Base-by-base conservation (phyloP, 257 asterid genomes). In the Solanum pinnatisectum region DNA sequence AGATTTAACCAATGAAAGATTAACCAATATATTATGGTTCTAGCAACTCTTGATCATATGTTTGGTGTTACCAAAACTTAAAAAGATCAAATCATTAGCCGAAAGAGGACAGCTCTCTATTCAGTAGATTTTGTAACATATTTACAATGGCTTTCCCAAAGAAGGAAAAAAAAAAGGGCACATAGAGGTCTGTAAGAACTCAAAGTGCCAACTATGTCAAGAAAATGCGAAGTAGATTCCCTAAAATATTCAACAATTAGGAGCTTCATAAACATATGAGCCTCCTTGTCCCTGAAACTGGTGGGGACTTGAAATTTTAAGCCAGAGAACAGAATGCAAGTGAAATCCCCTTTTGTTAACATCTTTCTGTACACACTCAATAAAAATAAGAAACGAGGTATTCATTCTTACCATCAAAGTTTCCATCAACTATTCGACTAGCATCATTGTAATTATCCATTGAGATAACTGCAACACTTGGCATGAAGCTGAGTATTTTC, bases 361-460 rank as follows among this genome's bases (percentile, higher is more conserved):
- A 42, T 25, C 12, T 39, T 74, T 52, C 84, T 59, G 8, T 42
- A 46, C 33, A 81, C 84, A 79, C 59, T 40, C 36, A 84, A 83
- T 23, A 65, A 67, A 25, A 88, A 30, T 23, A 44, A 68, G 77
- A 71, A 46, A 65, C 22, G 79, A 84, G 37, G 44, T 32, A 27
- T 77, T 14, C 71, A 23, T 42, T 52, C 90, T 85, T 93, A 97
- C 99, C 99, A 83, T 97, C 99, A 87, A 87, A 97, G 88, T 97
- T 97, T 68, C 99, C 99, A 94, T 97, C 99, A 37, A 97, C 90
- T 76, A 97, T 92, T 84, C 99, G 96, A 92, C 99, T 97, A 39
- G 98, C 92, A 89, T 97, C 99, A 87, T 97, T 97, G 92, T 97
- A 97, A 88, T 97, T 95, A 88, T 97, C 99, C 99, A 97, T 97